These are phyloP conservation scores for Suhomyces sp. DNA, from an alignment of 805 yeast genomes.

Conservation along the genomic window DNA sequence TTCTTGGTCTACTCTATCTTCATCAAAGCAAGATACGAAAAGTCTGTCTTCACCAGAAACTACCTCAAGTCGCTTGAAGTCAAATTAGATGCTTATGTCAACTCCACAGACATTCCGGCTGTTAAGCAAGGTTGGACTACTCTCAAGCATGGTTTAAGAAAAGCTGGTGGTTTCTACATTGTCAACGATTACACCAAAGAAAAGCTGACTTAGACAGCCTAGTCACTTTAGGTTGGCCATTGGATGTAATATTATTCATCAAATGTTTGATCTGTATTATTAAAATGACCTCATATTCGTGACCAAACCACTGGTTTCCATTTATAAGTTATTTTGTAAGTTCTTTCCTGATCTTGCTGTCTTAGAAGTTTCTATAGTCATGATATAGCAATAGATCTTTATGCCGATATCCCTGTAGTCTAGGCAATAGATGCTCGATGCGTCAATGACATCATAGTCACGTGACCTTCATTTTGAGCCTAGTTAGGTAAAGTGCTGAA, in stretches of 20 bases:
- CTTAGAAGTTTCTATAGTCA: background rate
- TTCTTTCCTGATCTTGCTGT: background rate
- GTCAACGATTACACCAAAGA: constrained; percentile 39
- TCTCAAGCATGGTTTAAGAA: constrained; percentile 29
- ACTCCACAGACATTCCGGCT: constrained; percentile 26
- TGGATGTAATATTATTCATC: too few species aligned
- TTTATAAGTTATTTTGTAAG: background rate
- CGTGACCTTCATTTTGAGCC: background rate
- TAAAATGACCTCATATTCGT: too few species aligned
- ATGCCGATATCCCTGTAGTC: background rate
- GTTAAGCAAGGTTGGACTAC: constrained; percentile 38
- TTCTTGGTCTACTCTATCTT: constrained; percentile 57
- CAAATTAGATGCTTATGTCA: constrained; percentile 31
- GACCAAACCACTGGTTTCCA: background rate
- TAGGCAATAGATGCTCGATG: background rate
- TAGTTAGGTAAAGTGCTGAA: constrained; percentile 2
- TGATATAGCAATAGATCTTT: background rate
- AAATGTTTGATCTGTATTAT: background rate
- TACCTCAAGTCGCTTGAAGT: constrained; percentile 70
- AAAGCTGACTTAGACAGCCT: constrained; percentile 15
- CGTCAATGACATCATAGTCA: background rate
- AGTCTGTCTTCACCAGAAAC: constrained; percentile 67
- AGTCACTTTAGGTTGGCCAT: background rate
- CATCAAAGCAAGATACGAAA: constrained; percentile 74
- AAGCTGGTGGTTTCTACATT: constrained; percentile 25